Evolutionary conservation across 306 rosid genomes (phyloP).

Genomic region (Inga leiocalycina): DNA sequence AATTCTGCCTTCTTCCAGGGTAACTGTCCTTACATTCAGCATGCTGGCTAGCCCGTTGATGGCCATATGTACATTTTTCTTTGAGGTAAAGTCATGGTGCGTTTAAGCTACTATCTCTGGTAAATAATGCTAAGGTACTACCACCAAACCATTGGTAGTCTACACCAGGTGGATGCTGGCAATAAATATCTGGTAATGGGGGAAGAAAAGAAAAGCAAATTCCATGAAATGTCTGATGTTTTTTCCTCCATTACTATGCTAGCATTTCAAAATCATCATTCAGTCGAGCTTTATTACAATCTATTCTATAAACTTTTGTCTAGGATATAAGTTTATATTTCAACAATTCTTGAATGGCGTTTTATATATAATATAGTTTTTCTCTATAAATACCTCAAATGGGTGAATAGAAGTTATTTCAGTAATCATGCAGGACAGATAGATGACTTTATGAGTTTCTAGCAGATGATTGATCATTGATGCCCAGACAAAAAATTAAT

Average conservation of each 20-base stretch:
- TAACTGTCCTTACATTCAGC: constrained; percentile 71
- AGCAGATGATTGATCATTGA: background rate
- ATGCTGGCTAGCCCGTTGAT: constrained; percentile 64
- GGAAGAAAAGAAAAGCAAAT: background rate
- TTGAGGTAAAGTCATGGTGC: constrained; percentile 55
- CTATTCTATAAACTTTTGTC: too few relatives aligned
- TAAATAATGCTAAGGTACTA: background rate
- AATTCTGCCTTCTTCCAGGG: constrained; percentile 49
- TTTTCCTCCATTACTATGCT: background rate
- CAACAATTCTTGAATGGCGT: background rate
- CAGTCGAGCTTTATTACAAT: background rate
- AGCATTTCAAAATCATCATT: background rate
- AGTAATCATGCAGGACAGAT: background rate
- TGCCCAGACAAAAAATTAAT: background rate
- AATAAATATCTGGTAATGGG: background rate
- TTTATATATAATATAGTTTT: background rate
- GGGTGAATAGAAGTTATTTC: background rate
- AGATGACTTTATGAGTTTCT: background rate
- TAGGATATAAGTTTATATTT: too few relatives aligned
- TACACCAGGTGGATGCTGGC: background rate
- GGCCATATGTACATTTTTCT: constrained; percentile 53
- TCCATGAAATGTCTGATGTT: background rate
- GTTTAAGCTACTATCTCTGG: constrained; percentile 7
- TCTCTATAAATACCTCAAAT: background rate
- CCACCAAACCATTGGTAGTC: background rate